phyloP scores from a whole-genome alignment of 2,329 filamentous ascomycete genomes.

The Cyphellophora europaea region DNA sequence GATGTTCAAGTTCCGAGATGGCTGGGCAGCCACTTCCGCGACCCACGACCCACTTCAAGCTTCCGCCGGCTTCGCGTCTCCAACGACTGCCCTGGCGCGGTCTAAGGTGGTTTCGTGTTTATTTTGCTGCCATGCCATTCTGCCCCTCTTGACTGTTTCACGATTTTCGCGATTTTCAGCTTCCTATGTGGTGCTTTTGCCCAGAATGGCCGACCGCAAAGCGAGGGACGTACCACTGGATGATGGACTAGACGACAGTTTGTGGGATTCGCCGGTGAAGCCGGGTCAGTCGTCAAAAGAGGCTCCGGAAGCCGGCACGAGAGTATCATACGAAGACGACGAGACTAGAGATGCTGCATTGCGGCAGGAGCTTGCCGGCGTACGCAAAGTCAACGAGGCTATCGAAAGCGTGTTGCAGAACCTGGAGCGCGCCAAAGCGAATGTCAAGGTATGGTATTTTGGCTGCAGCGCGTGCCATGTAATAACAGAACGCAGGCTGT shows the following conservation, averaged over 20 bases:
- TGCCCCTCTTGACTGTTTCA: too few species aligned
- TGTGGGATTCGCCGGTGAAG: constrained; percentile 9
- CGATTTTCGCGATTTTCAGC: too few species aligned
- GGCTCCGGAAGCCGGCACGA: background rate
- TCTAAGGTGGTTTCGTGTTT: too few species aligned
- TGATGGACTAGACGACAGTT: constrained; percentile 6
- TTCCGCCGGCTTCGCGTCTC: too few species aligned
- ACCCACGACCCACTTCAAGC: too few species aligned
- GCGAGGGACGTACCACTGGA: too few species aligned
- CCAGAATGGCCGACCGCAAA: too few species aligned
- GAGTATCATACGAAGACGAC: constrained; percentile 10
- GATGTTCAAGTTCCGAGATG: too few species aligned
- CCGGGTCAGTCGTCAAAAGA: constrained; percentile 1
- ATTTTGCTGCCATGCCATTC: too few species aligned
- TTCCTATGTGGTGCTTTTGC: too few species aligned
- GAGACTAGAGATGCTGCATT: constrained; percentile 32
- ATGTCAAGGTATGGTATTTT: constrained; percentile 38
- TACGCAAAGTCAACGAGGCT: constrained; percentile 77
- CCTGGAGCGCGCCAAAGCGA: constrained; percentile 36
- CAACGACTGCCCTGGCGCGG: too few species aligned
- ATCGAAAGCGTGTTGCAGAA: constrained; percentile 54
- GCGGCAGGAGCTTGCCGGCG: constrained; percentile 68
- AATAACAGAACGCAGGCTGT: constrained; percentile 53
- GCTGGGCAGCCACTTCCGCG: too few species aligned
- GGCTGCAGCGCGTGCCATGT: background rate